phyloP scores from a whole-genome alignment of 176 grass and related monocot species.

The Dendrocalamus sinicus region DNA sequence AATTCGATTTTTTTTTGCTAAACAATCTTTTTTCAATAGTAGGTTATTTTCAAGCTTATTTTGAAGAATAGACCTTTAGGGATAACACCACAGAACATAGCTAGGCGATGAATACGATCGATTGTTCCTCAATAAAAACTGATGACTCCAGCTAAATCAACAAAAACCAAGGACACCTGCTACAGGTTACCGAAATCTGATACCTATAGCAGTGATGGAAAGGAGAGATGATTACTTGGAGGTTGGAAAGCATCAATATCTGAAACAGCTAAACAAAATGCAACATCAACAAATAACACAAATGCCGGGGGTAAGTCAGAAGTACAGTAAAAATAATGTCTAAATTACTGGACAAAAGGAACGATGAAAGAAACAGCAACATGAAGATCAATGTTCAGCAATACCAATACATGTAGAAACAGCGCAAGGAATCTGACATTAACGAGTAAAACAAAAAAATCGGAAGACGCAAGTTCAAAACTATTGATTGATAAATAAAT shows the following conservation, averaged over 20 bases:
- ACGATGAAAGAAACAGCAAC: background rate
- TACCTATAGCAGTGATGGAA: background rate
- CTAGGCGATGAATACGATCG: background rate
- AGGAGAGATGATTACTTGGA: background rate
- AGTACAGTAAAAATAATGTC: background rate
- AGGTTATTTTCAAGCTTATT: constrained; percentile 7
- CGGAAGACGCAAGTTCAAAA: background rate
- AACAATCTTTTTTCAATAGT: constrained; percentile 5
- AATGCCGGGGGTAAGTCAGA: background rate
- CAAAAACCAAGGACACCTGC: background rate
- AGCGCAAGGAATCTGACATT: background rate
- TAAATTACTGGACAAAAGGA: background rate
- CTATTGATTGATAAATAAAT: constrained; percentile 12
- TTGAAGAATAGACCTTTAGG: background rate
- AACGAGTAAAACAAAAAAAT: constrained; percentile 27
- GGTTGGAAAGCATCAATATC: background rate
- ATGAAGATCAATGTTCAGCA: background rate
- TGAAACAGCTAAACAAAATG: constrained; percentile 9
- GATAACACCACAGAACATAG: background rate
- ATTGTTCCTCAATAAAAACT: background rate
- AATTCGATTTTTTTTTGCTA: constrained; percentile 18
- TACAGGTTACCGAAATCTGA: background rate
- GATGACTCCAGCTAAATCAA: background rate
- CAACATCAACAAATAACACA: background rate
- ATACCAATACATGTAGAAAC: constrained; percentile 14